Percentiles rank a stretch among this genome's conserved stretches.
Conservation (phyloP, 176 grass and related monocot species). For the Eleusine coracana region DNA sequence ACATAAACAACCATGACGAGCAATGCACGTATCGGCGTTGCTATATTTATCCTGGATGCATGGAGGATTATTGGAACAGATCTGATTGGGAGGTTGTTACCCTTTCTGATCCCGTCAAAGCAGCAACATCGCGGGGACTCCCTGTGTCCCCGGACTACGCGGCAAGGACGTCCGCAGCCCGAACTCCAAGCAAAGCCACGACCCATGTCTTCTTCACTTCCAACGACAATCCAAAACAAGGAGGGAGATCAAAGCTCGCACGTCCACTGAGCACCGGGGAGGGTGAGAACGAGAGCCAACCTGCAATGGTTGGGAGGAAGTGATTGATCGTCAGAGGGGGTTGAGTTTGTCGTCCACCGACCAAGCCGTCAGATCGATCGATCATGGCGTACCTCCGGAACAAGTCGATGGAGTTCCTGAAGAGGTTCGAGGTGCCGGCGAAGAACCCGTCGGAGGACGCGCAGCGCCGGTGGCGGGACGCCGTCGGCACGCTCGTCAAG, state of each 20-base stretch:
- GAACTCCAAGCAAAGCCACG: conserved; percentile 2
- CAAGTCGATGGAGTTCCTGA: conserved; percentile 71
- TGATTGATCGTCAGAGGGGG: neutral
- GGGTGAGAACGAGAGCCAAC: neutral
- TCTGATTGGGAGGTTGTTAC: neutral
- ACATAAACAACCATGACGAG: neutral
- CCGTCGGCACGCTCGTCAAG: conserved; percentile 74
- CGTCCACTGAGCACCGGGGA: neutral
- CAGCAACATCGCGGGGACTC: neutral
- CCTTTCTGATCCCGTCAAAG: conserved; percentile 20
- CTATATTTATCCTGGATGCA: conserved; percentile 10
- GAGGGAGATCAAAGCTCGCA: neutral
- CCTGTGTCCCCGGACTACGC: conserved; percentile 15
- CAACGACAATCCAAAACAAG: neutral
- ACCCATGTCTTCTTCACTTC: neutral
- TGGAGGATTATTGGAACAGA: neutral
- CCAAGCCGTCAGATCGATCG: neutral
- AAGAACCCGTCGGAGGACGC: conserved; percentile 92
- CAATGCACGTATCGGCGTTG: neutral
- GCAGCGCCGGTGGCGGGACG: conserved; percentile 82
- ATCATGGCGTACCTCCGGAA: conserved; percentile 51
- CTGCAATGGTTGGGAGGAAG: neutral
- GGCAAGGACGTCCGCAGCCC: neutral
- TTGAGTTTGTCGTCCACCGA: neutral
- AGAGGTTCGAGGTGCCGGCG: conserved; percentile 70